A percentile compares a stretch with the other conserved stretches of the same genome.
phyloP scores from a whole-genome alignment of 805 yeast genomes.

The Yamadazyma kitorensis region DNA sequence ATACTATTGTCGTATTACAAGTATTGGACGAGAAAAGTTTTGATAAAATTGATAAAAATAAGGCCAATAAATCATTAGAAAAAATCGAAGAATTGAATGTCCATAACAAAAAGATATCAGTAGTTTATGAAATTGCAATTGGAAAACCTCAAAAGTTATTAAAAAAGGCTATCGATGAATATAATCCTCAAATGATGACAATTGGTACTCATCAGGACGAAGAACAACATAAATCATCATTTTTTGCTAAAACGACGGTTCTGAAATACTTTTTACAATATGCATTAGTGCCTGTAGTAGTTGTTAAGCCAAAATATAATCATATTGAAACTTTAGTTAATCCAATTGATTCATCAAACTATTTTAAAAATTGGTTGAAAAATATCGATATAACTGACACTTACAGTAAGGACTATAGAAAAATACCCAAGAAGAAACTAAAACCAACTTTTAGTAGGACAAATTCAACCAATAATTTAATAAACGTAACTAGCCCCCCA shows the following conservation, averaged over 20 bases:
- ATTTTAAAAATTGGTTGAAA: constrained; percentile 35
- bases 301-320: constrained; percentile 39
- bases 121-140: constrained; percentile 39
- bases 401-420: constrained; percentile 16
- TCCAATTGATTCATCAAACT: constrained; percentile 32
- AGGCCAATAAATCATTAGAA: constrained; percentile 26
- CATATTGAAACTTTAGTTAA: constrained; percentile 25
- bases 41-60: constrained; percentile 24
- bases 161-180: constrained; percentile 39
- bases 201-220: constrained; percentile 39
- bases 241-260: constrained; percentile 33
- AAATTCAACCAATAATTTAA: constrained; percentile 4
- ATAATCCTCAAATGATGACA: constrained; percentile 44
- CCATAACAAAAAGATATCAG: constrained; percentile 33
- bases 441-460: constrained; percentile 9
- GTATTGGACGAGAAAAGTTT: constrained; percentile 37
- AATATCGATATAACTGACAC: constrained; percentile 21
- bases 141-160: constrained; percentile 41
- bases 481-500: constrained; percentile 14
- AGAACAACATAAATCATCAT: constrained; percentile 19
- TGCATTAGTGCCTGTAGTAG: constrained; percentile 43
- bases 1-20: constrained; percentile 39
- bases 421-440: constrained; percentile 11
- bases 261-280: constrained; percentile 41
- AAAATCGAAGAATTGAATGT: constrained; percentile 33